Conservation (phyloP, 1,284 basidiomycete genomes). For the Ceratobasidium sp. region DNA sequence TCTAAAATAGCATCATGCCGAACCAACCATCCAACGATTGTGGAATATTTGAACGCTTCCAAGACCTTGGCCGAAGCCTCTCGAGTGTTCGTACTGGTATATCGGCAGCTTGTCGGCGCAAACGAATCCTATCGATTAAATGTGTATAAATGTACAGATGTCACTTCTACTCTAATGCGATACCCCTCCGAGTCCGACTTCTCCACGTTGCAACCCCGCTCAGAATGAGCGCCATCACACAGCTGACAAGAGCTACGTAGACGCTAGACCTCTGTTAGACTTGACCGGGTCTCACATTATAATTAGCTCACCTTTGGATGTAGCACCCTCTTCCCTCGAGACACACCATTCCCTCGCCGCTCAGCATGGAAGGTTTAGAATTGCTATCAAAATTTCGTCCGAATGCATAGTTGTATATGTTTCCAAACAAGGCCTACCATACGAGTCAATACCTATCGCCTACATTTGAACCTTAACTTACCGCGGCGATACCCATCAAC, state of each 20-base stretch:
- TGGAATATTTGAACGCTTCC: no score
- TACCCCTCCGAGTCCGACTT: slow-evolving; percentile 18
- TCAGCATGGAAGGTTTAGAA: slow-evolving; percentile 46
- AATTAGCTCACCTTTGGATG: slow-evolving; percentile 32
- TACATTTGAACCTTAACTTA: slow-evolving; percentile 62
- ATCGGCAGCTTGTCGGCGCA: neutral
- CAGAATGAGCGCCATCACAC: slow-evolving; percentile 5
- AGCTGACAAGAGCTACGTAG: slow-evolving; percentile 24
- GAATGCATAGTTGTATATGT: slow-evolving; percentile 84
- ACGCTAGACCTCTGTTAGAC: slow-evolving; percentile 2
- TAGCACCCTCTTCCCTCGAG: slow-evolving; percentile 40
- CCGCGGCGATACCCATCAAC: slow-evolving; percentile 74
- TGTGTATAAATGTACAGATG: neutral
- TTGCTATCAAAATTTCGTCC: slow-evolving; percentile 81
- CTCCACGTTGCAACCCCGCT: slow-evolving; percentile 30
- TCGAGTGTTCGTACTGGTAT: no score
- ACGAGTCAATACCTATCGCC: neutral
- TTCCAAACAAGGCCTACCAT: slow-evolving; percentile 48
- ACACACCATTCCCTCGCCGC: slow-evolving; percentile 38
- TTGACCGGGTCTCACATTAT: neutral
- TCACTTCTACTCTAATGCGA: neutral
- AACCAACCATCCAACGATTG: no score
- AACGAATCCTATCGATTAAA: neutral
- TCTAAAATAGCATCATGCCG: no score
- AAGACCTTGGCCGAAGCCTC: no score